Percentiles rank a stretch among this genome's conserved stretches.
phyloP scores from a whole-genome alignment of 352 stramenopile genomes.

The Pythium folliculosum region DNA sequence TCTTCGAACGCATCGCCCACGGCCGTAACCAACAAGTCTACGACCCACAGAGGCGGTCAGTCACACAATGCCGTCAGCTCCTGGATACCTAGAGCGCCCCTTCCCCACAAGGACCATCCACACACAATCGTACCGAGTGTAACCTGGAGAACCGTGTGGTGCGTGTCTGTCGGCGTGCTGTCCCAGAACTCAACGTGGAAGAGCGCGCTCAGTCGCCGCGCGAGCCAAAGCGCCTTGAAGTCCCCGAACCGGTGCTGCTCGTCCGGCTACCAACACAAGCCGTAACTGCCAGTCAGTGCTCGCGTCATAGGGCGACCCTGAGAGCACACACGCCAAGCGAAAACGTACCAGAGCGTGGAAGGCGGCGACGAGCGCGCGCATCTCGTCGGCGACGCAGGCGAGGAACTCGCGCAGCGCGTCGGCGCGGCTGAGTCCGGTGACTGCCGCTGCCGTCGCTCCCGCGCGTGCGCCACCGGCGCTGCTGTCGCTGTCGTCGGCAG shows the following conservation, averaged over 20 bases:
- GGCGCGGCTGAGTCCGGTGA: background rate
- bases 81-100: too few relatives aligned
- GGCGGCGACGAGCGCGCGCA: background rate
- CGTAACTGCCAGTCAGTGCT: background rate
- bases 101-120: too few relatives aligned
- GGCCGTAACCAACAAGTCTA: slow-evolving; percentile 41
- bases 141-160: slow-evolving; percentile 63
- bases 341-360: slow-evolving; percentile 7
- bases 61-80: too few relatives aligned
- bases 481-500: slow-evolving; percentile 8
- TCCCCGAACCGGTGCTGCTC: slow-evolving; percentile 35
- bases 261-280: slow-evolving; percentile 18
- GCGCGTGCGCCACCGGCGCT: background rate
- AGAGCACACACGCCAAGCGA: background rate
- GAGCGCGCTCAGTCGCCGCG: slow-evolving; percentile 46
- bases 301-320: background rate
- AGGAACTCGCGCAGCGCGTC: slow-evolving; percentile 15
- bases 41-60: too few relatives aligned
- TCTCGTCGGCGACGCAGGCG: slow-evolving; percentile 11
- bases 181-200: slow-evolving; percentile 84
- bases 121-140: slow-evolving; percentile 35
- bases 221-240: slow-evolving; percentile 57
- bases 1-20: background rate
- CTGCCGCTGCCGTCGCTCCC: too few relatives aligned
- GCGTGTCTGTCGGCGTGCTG: slow-evolving; percentile 52